Percentiles rank a stretch among this genome's conserved stretches.
Evolutionary conservation across 805 yeast genomes (phyloP).

Genomic region (Trichomonascus vanleenenianus): DNA sequence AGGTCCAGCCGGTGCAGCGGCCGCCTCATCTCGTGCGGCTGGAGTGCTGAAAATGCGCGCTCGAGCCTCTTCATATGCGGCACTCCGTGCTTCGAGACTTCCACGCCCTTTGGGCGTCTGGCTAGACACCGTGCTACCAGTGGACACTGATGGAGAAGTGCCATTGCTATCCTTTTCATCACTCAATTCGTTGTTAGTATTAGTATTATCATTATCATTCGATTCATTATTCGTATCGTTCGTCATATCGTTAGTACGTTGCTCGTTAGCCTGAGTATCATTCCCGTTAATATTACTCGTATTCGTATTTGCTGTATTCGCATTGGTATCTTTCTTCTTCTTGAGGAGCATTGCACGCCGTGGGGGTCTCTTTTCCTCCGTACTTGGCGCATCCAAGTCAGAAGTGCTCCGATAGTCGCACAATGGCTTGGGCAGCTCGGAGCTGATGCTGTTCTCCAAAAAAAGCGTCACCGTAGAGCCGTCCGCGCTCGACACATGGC

Average conservation of each 20-base stretch:
- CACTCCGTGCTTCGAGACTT: conserved; percentile 30
- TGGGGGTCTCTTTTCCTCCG: neutral
- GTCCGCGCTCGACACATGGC: conserved; percentile 46
- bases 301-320: conserved; percentile 1
- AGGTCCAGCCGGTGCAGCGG: neutral
- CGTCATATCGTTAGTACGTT: too few species aligned
- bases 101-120: conserved; percentile 10
- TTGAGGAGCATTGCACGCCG: conserved; percentile 3
- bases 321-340: conserved; percentile 1
- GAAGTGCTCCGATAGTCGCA: neutral
- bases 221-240: too few species aligned
- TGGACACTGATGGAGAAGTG: conserved; percentile 7
- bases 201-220: neutral
- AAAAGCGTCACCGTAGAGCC: conserved; percentile 40
- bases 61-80: conserved; percentile 33
- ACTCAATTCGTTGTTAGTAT: neutral
- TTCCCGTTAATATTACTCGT: too few species aligned
- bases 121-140: conserved; percentile 16
- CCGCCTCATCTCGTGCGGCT: conserved; percentile 3
- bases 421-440: too few species aligned
- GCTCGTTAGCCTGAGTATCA: too few species aligned
- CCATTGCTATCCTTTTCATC: neutral
- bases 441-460: too few species aligned
- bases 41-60: conserved; percentile 29
- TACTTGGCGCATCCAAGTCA: neutral